Percentiles rank a stretch among this genome's conserved stretches.
Evolutionary conservation across 2,329 filamentous ascomycete species (phyloP).

Genomic region (Paraphaeosphaeria minitans): DNA sequence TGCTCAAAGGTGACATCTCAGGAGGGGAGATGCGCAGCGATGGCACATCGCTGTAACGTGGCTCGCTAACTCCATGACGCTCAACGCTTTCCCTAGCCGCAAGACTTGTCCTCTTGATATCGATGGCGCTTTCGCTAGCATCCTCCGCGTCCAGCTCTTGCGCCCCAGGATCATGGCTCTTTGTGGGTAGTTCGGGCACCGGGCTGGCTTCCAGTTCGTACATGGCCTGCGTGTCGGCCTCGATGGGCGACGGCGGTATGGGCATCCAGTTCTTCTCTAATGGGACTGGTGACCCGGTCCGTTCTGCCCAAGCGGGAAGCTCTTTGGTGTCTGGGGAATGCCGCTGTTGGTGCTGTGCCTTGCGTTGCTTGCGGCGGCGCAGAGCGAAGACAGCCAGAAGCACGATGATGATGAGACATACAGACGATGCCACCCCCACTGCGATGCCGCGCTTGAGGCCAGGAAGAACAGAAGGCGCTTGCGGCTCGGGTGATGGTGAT

Average conservation of each 20-base stretch:
- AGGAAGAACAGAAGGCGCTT: conserved; percentile 21
- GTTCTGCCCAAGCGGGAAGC: conserved; percentile 16
- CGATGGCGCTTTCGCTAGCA: not conserved
- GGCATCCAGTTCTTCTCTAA: conserved; percentile 7
- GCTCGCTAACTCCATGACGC: not conserved
- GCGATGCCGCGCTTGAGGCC: conserved; percentile 39
- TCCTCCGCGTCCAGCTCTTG: conserved; percentile 24
- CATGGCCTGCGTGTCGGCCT: conserved; percentile 27
- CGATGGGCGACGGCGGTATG: conserved; percentile 19
- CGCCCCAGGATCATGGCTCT: conserved; percentile 10
- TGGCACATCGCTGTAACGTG: conserved; percentile 6
- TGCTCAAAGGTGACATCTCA: not conserved
- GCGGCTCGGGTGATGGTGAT: not conserved
- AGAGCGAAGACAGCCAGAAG: conserved; percentile 29
- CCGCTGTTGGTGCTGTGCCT: conserved; percentile 13
- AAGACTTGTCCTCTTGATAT: not conserved
- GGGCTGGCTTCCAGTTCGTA: conserved; percentile 29
- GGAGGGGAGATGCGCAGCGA: conserved; percentile 9
- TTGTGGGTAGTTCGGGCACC: conserved; percentile 28
- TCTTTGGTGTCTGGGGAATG: conserved; percentile 9
- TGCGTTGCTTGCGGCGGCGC: conserved; percentile 23
- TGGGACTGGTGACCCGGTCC: conserved; percentile 17
- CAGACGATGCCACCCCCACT: conserved; percentile 32
- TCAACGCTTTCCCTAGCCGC: not conserved
- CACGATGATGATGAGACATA: conserved; percentile 28